phyloP scores from a whole-genome alignment of 176 grass and related monocot species.

The Rhipidocladum racemiflorum region DNA sequence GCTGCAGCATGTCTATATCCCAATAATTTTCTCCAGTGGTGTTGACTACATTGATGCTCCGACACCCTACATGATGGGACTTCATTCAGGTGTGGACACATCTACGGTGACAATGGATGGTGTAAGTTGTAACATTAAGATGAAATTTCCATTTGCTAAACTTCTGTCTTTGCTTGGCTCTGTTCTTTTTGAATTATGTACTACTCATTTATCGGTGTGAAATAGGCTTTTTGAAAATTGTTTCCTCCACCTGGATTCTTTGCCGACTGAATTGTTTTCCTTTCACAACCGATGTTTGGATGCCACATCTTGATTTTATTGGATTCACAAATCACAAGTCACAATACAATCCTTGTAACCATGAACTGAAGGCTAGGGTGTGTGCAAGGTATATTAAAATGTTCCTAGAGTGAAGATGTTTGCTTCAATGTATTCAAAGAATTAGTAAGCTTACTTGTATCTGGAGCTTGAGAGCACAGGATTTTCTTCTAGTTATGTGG shows the following conservation, averaged over 20 bases:
- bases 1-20: slow-evolving; percentile 96
- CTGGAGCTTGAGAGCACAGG: not conserved
- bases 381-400: not conserved
- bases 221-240: not conserved
- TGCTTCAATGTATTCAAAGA: slow-evolving; percentile 19
- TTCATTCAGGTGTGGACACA: slow-evolving; percentile 98
- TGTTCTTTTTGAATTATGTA: slow-evolving; percentile 11
- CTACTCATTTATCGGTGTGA: not conserved
- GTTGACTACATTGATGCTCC: slow-evolving; percentile 99
- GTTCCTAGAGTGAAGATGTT: slow-evolving; percentile 12
- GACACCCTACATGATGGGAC: slow-evolving; percentile 99
- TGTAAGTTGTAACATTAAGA: slow-evolving; percentile 64
- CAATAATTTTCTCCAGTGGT: slow-evolving; percentile 98
- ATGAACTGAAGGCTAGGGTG: slow-evolving; percentile 2
- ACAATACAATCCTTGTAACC: not conserved
- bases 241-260: slow-evolving; percentile 3
- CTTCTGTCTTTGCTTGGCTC: slow-evolving; percentile 18
- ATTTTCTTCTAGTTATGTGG: not conserved
- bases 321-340: slow-evolving; percentile 23
- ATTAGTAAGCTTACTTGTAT: slow-evolving; percentile 13
- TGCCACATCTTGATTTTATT: slow-evolving; percentile 19
- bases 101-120: slow-evolving; percentile 91
- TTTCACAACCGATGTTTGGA: slow-evolving; percentile 8
- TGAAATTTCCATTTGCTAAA: slow-evolving; percentile 15
- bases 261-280: not conserved